These are phyloP conservation scores for Violaceomyces palustris DNA, from an alignment of 1,284 basidiomycete species.

Conservation along the genomic window DNA sequence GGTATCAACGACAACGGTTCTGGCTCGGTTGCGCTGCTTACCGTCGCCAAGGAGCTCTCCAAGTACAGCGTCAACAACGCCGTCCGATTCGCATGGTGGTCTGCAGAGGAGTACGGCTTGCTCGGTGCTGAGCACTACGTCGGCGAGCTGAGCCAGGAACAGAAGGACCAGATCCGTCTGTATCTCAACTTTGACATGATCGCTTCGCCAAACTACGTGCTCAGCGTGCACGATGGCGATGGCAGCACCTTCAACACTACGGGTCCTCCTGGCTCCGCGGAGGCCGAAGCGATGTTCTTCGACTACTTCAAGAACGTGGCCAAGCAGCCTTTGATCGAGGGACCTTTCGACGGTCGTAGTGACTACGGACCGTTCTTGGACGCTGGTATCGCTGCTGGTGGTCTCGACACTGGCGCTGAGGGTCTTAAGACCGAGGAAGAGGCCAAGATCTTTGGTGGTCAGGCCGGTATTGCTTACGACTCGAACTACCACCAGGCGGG, in stretches of 20 bases:
- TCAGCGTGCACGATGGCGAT: conserved; percentile 17
- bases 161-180: conserved; percentile 15
- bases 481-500: conserved; percentile 21
- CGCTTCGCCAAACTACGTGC: conserved; percentile 22
- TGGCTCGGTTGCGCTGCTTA: conserved; percentile 17
- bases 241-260: conserved; percentile 13
- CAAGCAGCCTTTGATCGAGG: conserved; percentile 14
- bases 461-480: conserved; percentile 13
- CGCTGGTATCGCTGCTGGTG: conserved; percentile 16
- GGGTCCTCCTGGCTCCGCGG: conserved; percentile 14
- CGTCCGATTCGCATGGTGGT: conserved; percentile 24
- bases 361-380: conserved; percentile 27
- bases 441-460: conserved; percentile 13
- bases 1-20: conserved; percentile 28
- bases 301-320: conserved; percentile 17
- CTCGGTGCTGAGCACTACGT: conserved; percentile 22
- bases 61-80: conserved; percentile 15
- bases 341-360: conserved; percentile 9
- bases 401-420: conserved; percentile 25
- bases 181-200: conserved; percentile 31
- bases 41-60: conserved; percentile 16
- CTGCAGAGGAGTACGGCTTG: conserved; percentile 22
- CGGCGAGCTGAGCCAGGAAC: conserved; percentile 2
- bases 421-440: conserved; percentile 19
- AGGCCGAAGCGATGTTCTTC: conserved; percentile 11